Evolutionary conservation across 176 grass and related monocot genomes (phyloP).

Genomic region (Metroxylon sagu): DNA sequence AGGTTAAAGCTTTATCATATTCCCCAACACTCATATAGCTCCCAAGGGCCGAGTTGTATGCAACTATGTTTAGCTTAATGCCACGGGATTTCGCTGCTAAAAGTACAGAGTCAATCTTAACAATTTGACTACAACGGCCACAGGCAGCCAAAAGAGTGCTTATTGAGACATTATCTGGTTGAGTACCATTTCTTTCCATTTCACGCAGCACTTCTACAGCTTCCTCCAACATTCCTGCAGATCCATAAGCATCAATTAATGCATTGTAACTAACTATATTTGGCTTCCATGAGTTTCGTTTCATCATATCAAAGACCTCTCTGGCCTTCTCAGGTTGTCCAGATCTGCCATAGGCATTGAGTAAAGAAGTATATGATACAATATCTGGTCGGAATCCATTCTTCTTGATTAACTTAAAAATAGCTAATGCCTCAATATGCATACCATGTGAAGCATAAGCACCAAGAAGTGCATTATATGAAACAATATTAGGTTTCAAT

Average conservation of each 20-base stretch:
- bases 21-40: slow-evolving; percentile 73
- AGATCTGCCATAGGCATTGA: slow-evolving; percentile 88
- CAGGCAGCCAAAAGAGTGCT: slow-evolving; percentile 82
- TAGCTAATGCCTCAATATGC: slow-evolving; percentile 51
- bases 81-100: slow-evolving; percentile 55
- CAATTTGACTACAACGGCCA: slow-evolving; percentile 51
- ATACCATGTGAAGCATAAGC: slow-evolving; percentile 77
- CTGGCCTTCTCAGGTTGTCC: slow-evolving; percentile 67
- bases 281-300: slow-evolving; percentile 54
- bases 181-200: slow-evolving; percentile 76
- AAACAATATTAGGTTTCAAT: slow-evolving; percentile 71
- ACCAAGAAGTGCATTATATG: slow-evolving; percentile 89
- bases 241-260: slow-evolving; percentile 96
- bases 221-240: slow-evolving; percentile 59
- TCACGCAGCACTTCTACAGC: slow-evolving; percentile 58
- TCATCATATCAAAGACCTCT: slow-evolving; percentile 65
- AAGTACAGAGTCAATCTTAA: slow-evolving; percentile 62
- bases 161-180: slow-evolving; percentile 77
- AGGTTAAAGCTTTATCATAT: slow-evolving; percentile 69
- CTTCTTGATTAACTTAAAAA: slow-evolving; percentile 70
- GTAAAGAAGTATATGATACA: slow-evolving; percentile 85
- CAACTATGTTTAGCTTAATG: slow-evolving; percentile 71
- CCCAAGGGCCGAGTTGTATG: slow-evolving; percentile 81
- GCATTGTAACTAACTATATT: slow-evolving; percentile 97
- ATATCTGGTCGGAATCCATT: slow-evolving; percentile 68